Percentiles rank a stretch among this genome's conserved stretches.
phyloP scores from a whole-genome alignment of 768 basidiomycete species.

The Tubosaeta sp. region DNA sequence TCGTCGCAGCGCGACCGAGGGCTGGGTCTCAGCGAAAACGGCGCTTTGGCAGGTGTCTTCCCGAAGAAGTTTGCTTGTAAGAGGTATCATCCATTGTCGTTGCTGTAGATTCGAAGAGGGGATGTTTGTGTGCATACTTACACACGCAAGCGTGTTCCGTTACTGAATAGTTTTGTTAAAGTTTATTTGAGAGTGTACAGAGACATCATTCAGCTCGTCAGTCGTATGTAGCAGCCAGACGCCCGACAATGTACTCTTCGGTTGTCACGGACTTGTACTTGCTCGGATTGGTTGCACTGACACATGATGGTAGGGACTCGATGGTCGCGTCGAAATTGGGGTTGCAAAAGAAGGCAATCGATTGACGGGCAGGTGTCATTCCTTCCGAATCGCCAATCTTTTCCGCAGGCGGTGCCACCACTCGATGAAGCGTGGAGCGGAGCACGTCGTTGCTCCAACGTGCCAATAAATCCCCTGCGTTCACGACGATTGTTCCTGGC shows the following conservation, averaged over 20 bases:
- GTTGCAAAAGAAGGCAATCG: slow-evolving; percentile 86
- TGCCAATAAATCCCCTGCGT: slow-evolving; percentile 74
- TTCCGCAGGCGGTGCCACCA: slow-evolving; percentile 64
- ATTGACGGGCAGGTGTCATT: slow-evolving; percentile 66
- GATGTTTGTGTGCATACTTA: background rate
- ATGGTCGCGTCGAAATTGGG: slow-evolving; percentile 69
- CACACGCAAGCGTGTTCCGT: background rate
- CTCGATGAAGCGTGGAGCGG: slow-evolving; percentile 77
- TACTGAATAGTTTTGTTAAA: background rate
- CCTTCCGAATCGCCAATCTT: slow-evolving; percentile 45
- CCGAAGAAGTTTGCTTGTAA: slow-evolving; percentile 12
- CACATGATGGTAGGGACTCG: slow-evolving; percentile 64
- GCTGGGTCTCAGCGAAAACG: slow-evolving; percentile 3
- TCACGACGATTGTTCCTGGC: slow-evolving; percentile 80
- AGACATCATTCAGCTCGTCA: slow-evolving; percentile 20
- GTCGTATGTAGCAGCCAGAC: slow-evolving; percentile 56
- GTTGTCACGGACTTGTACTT: slow-evolving; percentile 73
- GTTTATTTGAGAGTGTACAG: slow-evolving; percentile 1
- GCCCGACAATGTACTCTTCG: slow-evolving; percentile 72
- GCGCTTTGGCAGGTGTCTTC: slow-evolving; percentile 15
- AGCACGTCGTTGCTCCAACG: slow-evolving; percentile 83
- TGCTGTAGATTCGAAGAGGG: background rate
- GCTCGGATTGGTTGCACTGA: slow-evolving; percentile 38
- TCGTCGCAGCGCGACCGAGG: slow-evolving; percentile 2
- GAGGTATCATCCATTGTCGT: background rate